A percentile compares a stretch with the other conserved stretches of the same genome.
phyloP scores from a whole-genome alignment of 768 basidiomycete genomes.

The Lentinula detonsa region DNA sequence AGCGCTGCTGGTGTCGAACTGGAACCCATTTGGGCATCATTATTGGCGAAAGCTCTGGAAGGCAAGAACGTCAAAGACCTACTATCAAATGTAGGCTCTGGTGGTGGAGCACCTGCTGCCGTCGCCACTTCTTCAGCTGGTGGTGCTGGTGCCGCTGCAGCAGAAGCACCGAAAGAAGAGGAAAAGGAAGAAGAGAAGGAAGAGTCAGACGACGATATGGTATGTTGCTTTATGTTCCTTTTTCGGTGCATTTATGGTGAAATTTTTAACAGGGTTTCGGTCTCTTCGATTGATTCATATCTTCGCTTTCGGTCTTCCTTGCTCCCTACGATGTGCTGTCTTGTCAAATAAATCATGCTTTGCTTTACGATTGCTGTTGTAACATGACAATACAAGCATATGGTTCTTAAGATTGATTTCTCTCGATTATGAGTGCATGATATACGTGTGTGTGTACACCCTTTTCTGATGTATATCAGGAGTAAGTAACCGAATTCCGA shows the following conservation, averaged over 20 bases:
- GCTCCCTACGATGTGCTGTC: neutral
- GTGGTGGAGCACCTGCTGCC: slow-evolving; percentile 80
- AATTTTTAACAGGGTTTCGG: slow-evolving; percentile 72
- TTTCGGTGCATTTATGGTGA: neutral
- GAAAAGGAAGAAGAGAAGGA: slow-evolving; percentile 87
- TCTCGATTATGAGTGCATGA: too few relatives aligned
- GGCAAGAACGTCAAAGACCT: slow-evolving; percentile 97
- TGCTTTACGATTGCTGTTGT: neutral
- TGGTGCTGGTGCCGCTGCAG: slow-evolving; percentile 58
- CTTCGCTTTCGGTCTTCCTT: slow-evolving; percentile 2
- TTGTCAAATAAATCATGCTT: neutral
- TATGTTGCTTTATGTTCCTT: slow-evolving; percentile 25
- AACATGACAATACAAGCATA: neutral
- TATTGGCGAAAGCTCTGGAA: slow-evolving; percentile 96
- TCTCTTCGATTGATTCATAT: slow-evolving; percentile 76
- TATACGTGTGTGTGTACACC: too few relatives aligned
- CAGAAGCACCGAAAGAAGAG: slow-evolving; percentile 72
- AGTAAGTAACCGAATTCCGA: too few relatives aligned
- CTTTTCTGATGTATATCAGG: too few relatives aligned
- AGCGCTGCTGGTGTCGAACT: slow-evolving; percentile 78
- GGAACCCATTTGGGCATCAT: slow-evolving; percentile 95
- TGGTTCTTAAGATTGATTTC: neutral
- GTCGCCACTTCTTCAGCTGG: slow-evolving; percentile 49
- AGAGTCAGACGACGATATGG: slow-evolving; percentile 89
- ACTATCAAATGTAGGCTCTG: slow-evolving; percentile 90